Conservation (phyloP, 805 yeast species). For the Ogataea paradorogensis region DNA sequence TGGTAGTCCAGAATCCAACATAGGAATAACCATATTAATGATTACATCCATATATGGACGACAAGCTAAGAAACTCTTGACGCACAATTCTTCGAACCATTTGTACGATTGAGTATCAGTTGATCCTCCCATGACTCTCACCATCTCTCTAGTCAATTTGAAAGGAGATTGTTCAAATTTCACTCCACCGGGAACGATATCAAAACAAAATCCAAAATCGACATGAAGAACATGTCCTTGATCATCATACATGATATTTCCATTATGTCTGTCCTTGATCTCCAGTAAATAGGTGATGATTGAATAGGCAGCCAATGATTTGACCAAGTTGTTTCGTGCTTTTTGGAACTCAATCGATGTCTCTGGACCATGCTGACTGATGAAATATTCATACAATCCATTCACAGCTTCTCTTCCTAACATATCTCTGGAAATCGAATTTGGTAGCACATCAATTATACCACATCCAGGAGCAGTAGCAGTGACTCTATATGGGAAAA, state of each 20-base stretch:
- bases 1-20: slow-evolving; percentile 94
- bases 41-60: slow-evolving; percentile 86
- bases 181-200: slow-evolving; percentile 98
- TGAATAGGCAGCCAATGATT: slow-evolving; percentile 92
- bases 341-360: slow-evolving; percentile 82
- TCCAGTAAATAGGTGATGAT: slow-evolving; percentile 87
- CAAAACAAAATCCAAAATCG: slow-evolving; percentile 98
- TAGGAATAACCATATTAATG: slow-evolving; percentile 80
- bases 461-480: slow-evolving; percentile 99
- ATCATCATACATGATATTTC: slow-evolving; percentile 94
- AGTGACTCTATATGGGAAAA: slow-evolving; percentile 91
- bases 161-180: slow-evolving; percentile 98
- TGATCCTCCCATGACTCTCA: slow-evolving; percentile 91
- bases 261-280: slow-evolving; percentile 97
- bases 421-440: slow-evolving; percentile 95
- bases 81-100: slow-evolving; percentile 94
- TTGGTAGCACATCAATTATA: slow-evolving; percentile 95
- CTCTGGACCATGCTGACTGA: slow-evolving; percentile 93
- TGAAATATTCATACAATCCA: slow-evolving; percentile 89
- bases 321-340: slow-evolving; percentile 89
- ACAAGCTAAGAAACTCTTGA: slow-evolving; percentile 85
- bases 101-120: slow-evolving; percentile 78
- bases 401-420: slow-evolving; percentile 98
- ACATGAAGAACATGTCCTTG: slow-evolving; percentile 94
- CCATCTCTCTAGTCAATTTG: slow-evolving; percentile 95